These are phyloP conservation scores for Flammula alnicola DNA, from an alignment of 1,284 basidiomycete species.

Conservation along the genomic window DNA sequence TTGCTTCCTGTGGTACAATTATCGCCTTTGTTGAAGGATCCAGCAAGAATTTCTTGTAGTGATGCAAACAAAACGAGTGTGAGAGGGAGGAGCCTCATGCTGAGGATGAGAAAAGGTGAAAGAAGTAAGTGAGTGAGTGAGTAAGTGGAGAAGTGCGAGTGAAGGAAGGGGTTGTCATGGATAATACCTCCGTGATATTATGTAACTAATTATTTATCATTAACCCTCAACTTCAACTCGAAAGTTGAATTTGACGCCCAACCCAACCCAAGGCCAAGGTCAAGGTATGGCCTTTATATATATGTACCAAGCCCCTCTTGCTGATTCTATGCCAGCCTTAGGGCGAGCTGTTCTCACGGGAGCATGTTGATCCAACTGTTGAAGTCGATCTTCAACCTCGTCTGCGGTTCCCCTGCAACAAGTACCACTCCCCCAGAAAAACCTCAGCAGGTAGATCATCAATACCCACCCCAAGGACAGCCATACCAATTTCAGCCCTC, in stretches of 20 bases:
- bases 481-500: no score
- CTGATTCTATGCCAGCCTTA: not conserved
- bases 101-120: constrained; percentile 19
- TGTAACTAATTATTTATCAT: constrained; percentile 12
- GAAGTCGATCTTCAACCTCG: constrained; percentile 28
- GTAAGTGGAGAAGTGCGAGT: not conserved
- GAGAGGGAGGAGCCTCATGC: constrained; percentile 39
- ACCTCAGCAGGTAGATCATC: constrained; percentile 17
- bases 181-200: constrained; percentile 4
- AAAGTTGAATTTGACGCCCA: not conserved
- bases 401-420: constrained; percentile 23
- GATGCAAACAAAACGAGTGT: constrained; percentile 45
- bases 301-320: no score
- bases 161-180: constrained; percentile 8
- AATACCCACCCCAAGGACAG: constrained; percentile 15
- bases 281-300: no score
- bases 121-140: constrained; percentile 15
- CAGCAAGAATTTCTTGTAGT: constrained; percentile 42
- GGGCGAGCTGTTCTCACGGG: not conserved
- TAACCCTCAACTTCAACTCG: not conserved
- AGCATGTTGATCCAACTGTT: constrained; percentile 30
- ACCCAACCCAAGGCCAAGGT: no score
- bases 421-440: constrained; percentile 16
- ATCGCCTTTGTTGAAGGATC: constrained; percentile 47
- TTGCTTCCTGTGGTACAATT: constrained; percentile 60